A percentile compares a stretch with the other conserved stretches of the same genome.
Evolutionary conservation across 2,329 filamentous ascomycete genomes (phyloP).

Genomic region (Calonectria fujianensis): DNA sequence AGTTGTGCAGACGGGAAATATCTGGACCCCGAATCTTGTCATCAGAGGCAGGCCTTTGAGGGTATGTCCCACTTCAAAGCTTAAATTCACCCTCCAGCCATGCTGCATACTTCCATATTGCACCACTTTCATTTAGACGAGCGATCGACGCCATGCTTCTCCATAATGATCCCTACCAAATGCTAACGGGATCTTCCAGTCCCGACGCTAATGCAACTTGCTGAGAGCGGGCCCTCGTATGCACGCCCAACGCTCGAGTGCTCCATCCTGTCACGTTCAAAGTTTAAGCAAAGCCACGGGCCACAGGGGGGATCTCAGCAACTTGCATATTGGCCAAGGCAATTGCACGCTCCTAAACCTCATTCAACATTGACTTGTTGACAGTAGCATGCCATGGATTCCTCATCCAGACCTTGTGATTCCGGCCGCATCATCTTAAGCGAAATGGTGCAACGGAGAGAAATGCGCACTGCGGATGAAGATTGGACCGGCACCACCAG

Average conservation of each 20-base stretch:
- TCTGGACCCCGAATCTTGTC: not conserved
- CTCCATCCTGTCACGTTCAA: not conserved
- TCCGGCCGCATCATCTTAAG: not conserved
- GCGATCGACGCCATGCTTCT: not conserved
- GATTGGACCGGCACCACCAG: constrained; percentile 18
- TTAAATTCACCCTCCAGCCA: not conserved
- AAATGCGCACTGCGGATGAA: not conserved
- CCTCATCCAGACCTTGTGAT: too few relatives aligned
- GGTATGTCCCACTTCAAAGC: not conserved
- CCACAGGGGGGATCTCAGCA: constrained; percentile 1
- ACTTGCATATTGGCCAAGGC: not conserved
- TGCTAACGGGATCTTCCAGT: not conserved
- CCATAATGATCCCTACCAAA: constrained; percentile 2
- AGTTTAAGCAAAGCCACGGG: not conserved
- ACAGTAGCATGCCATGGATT: not conserved
- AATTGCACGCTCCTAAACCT: too few relatives aligned
- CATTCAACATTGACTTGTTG: not conserved
- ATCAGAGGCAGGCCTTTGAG: not conserved
- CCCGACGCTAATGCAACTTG: constrained; percentile 20
- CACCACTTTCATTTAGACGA: not conserved
- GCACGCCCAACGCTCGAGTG: not conserved
- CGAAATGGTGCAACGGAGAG: not conserved
- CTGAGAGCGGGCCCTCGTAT: not conserved
- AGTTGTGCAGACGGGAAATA: not conserved
- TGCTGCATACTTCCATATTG: not conserved